These are phyloP conservation scores for Cyanidium caldarium DNA, from an alignment of 23 red algal genomes.

Conservation along the genomic window DNA sequence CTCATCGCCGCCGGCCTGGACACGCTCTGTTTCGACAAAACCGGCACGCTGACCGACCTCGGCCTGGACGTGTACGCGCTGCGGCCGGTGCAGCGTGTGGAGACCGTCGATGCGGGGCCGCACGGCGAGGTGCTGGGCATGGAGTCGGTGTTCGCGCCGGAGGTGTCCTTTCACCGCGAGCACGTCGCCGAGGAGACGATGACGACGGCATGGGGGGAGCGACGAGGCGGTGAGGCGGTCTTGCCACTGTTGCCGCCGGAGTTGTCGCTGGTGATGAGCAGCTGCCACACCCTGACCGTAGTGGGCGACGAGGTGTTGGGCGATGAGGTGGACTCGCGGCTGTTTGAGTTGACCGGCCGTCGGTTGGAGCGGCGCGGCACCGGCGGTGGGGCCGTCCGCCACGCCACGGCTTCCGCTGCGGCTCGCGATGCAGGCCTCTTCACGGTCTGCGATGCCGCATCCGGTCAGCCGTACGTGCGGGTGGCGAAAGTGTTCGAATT, in stretches of 20 bases:
- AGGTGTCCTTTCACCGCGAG: neutral
- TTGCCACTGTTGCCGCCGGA: neutral
- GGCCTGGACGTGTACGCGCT: slow-evolving; percentile 11
- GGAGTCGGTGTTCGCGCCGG: neutral
- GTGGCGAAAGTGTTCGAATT: slow-evolving; percentile 13
- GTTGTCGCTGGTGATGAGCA: slow-evolving; percentile 4
- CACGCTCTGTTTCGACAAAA: slow-evolving; percentile 22
- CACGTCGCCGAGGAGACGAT: neutral
- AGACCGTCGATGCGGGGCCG: no score
- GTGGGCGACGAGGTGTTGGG: slow-evolving; percentile 8
- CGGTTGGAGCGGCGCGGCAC: neutral
- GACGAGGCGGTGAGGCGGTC: neutral
- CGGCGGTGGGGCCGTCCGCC: neutral
- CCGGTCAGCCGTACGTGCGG: neutral
- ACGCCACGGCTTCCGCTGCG: no score
- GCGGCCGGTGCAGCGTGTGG: neutral
- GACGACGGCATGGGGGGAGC: neutral
- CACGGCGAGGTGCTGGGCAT: neutral
- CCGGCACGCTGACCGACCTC: slow-evolving; percentile 16
- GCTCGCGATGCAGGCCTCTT: no score
- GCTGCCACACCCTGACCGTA: slow-evolving; percentile 10
- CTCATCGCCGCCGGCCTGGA: neutral
- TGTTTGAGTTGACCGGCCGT: slow-evolving; percentile 20
- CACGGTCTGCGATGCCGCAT: neutral
- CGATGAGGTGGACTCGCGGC: slow-evolving; percentile 17